Percentiles rank a stretch among this genome's conserved stretches.
Evolutionary conservation across 2,329 filamentous ascomycete genomes (phyloP).

Genomic region (Cladobotryum protrusum): DNA sequence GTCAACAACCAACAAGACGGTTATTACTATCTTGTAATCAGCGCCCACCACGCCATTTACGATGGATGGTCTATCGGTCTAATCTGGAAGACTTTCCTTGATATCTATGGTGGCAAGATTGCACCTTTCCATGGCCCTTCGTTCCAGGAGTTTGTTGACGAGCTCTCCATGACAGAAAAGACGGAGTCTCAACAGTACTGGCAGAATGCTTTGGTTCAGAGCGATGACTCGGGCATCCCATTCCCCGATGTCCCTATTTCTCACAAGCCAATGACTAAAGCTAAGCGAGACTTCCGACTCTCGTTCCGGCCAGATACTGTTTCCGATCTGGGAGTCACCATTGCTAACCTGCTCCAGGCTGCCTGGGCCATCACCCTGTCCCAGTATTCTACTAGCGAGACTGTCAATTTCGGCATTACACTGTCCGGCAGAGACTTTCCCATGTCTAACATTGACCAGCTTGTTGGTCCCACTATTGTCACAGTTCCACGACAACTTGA

Average conservation of each 20-base stretch:
- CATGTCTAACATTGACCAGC: slow-evolving; percentile 15
- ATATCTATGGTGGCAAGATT: neutral
- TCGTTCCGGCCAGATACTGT: neutral
- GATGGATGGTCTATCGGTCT: slow-evolving; percentile 5
- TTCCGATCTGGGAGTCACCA: neutral
- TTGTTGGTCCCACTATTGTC: slow-evolving; percentile 19
- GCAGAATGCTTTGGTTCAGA: neutral
- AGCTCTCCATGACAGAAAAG: neutral
- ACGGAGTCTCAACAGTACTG: neutral
- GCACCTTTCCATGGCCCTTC: neutral
- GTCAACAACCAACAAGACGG: neutral
- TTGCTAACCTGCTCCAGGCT: slow-evolving; percentile 8
- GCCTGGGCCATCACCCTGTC: slow-evolving; percentile 26
- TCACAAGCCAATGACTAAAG: neutral
- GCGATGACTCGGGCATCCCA: neutral
- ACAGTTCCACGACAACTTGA: slow-evolving; percentile 16
- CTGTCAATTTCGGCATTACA: slow-evolving; percentile 18
- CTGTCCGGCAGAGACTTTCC: slow-evolving; percentile 17
- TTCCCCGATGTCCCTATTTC: neutral
- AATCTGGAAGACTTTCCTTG: neutral
- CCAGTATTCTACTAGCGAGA: slow-evolving; percentile 26
- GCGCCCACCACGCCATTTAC: slow-evolving; percentile 7
- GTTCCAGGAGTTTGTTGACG: slow-evolving; percentile 1
- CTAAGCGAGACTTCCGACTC: neutral
- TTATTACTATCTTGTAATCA: slow-evolving; percentile 1